These are phyloP conservation scores for Leishmania tropica DNA, from an alignment of 208 protist species.

Conservation along the genomic window DNA sequence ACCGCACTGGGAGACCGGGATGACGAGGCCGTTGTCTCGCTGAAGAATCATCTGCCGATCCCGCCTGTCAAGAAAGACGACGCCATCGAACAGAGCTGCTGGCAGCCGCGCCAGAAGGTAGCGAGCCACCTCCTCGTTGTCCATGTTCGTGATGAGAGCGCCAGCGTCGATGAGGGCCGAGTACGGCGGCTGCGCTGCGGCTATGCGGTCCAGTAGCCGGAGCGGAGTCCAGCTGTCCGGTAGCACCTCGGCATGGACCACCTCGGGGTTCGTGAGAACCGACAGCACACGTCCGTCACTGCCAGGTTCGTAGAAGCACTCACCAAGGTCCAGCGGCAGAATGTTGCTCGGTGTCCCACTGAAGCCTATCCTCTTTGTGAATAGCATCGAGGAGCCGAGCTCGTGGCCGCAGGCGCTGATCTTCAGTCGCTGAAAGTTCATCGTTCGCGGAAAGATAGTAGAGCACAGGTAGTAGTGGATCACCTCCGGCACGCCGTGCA, in stretches of 20 bases:
- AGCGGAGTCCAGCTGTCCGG: constrained; percentile 89
- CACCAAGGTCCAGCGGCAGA: constrained; percentile 93
- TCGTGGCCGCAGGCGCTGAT: constrained; percentile 95
- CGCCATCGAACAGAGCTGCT: constrained; percentile 86
- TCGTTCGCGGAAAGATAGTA: constrained; percentile 84
- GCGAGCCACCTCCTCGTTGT: constrained; percentile 90
- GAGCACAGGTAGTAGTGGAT: constrained; percentile 89
- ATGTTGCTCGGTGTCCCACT: constrained; percentile 95
- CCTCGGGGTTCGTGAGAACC: constrained; percentile 86
- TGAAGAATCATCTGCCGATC: constrained; percentile 95
- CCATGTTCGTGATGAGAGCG: constrained; percentile 96
- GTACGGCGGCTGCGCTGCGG: constrained; percentile 71
- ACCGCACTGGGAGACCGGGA: constrained; percentile 93
- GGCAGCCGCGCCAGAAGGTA: constrained; percentile 85
- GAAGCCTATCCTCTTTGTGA: constrained; percentile 93
- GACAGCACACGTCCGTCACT: constrained; percentile 93
- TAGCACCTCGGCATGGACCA: constrained; percentile 69
- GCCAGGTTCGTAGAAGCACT: constrained; percentile 94
- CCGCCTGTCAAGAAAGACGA: constrained; percentile 93
- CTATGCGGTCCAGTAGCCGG: constrained; percentile 89
- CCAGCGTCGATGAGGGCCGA: constrained; percentile 96
- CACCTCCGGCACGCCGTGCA: constrained; percentile 78
- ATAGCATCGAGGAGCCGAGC: constrained; percentile 94
- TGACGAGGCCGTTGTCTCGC: constrained; percentile 73
- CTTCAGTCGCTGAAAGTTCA: constrained; percentile 93